Conservation (phyloP, 1,284 basidiomycete species). For the Cryptococcus wingfieldii region DNA sequence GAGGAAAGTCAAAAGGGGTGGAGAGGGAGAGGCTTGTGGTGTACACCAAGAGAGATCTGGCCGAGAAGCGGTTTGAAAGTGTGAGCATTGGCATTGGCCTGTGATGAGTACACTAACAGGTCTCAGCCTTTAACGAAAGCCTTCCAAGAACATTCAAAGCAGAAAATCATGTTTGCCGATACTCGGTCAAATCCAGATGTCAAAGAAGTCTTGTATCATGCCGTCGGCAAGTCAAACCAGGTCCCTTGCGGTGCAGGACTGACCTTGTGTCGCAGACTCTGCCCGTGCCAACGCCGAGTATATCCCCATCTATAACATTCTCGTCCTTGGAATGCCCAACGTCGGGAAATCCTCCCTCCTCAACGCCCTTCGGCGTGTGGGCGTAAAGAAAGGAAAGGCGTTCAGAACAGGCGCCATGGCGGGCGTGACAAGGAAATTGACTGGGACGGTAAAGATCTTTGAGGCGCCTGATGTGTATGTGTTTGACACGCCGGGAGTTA, state of each 20-base stretch:
- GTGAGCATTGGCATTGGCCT: slow-evolving; percentile 52
- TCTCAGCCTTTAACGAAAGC: slow-evolving; percentile 50
- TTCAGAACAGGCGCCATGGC: slow-evolving; percentile 84
- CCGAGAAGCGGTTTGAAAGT: slow-evolving; percentile 76
- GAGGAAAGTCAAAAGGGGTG: slow-evolving; percentile 41
- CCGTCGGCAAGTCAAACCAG: slow-evolving; percentile 41
- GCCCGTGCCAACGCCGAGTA: slow-evolving; percentile 55
- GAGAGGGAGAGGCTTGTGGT: slow-evolving; percentile 76
- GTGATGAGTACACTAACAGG: background rate
- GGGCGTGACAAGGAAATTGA: slow-evolving; percentile 77
- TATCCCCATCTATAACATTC: slow-evolving; percentile 53
- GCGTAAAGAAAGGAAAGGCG: slow-evolving; percentile 81
- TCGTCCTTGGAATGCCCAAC: slow-evolving; percentile 97
- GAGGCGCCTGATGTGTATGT: slow-evolving; percentile 81
- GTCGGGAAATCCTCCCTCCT: slow-evolving; percentile 94
- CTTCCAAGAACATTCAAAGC: slow-evolving; percentile 48
- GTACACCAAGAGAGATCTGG: slow-evolving; percentile 88
- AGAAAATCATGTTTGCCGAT: slow-evolving; percentile 54
- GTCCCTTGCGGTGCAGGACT: background rate
- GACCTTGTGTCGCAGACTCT: slow-evolving; percentile 54
- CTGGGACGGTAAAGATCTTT: slow-evolving; percentile 75
- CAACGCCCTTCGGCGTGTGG: slow-evolving; percentile 84
- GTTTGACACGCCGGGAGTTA: slow-evolving; percentile 93
- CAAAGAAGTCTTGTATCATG: slow-evolving; percentile 48
- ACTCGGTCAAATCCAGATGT: slow-evolving; percentile 52